Evolutionary conservation across 345 rosid species (phyloP).

Genomic region (Dipteronia sinensis): DNA sequence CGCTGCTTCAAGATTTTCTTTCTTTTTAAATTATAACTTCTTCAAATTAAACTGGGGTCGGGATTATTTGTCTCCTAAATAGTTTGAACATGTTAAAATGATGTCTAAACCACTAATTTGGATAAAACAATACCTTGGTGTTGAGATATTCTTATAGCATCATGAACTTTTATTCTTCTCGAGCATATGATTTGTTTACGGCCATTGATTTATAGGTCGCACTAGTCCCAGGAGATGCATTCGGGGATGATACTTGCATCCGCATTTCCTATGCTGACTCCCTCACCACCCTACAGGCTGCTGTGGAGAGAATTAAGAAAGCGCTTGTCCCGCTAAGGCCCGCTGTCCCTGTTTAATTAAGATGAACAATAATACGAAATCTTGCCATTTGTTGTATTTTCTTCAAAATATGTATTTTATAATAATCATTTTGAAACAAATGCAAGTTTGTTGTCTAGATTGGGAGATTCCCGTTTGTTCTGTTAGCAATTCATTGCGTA

Average conservation of each 20-base stretch:
- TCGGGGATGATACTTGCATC: slow-evolving; percentile 89
- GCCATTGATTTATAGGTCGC: slow-evolving; percentile 61
- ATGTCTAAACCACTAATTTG: not conserved
- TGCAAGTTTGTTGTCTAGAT: not conserved
- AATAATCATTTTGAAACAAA: slow-evolving; percentile 15
- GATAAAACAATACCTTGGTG: not conserved
- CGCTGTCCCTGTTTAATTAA: slow-evolving; percentile 47
- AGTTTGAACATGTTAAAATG: not conserved
- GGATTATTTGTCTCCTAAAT: not conserved
- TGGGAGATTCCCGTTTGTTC: not conserved
- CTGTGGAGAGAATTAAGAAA: slow-evolving; percentile 78
- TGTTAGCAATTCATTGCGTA: not conserved
- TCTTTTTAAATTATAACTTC: not conserved
- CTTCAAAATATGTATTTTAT: not conserved
- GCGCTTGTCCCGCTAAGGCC: slow-evolving; percentile 62
- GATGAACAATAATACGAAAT: not conserved
- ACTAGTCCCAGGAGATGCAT: slow-evolving; percentile 93
- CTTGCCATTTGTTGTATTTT: slow-evolving; percentile 9
- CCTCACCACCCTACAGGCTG: slow-evolving; percentile 65
- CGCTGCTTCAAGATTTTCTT: not conserved
- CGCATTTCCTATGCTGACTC: slow-evolving; percentile 93
- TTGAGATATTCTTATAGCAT: not conserved
- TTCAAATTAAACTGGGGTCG: too few species aligned
- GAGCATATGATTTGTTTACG: not conserved
- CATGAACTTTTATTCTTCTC: not conserved